Evolutionary conservation across 768 basidiomycete genomes (phyloP).

Genomic region (Trametes coccinea): DNA sequence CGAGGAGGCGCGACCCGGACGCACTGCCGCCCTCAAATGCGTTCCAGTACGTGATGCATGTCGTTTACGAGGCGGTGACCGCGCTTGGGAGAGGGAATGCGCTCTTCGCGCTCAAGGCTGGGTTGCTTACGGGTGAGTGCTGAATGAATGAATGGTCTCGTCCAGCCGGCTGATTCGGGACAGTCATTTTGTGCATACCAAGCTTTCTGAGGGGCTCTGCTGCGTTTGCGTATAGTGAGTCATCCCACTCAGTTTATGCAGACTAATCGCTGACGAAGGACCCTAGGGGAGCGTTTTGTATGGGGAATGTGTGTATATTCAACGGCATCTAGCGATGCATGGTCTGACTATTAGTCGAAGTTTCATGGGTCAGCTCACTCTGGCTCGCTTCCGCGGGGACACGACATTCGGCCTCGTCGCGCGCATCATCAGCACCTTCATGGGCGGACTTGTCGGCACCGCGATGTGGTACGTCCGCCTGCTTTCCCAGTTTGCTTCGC

Average conservation of each 20-base stretch:
- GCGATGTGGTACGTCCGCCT: constrained; percentile 59
- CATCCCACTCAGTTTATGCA: background rate
- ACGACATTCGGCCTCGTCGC: constrained; percentile 66
- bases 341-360: too few relatives aligned
- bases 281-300: constrained; percentile 58
- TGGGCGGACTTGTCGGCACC: constrained; percentile 62
- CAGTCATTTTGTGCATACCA: constrained; percentile 61
- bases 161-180: background rate
- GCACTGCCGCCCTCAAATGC: constrained; percentile 66
- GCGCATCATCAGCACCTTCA: constrained; percentile 63
- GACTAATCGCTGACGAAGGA: constrained; percentile 2
- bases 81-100: constrained; percentile 57
- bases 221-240: constrained; percentile 57
- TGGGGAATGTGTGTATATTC: constrained; percentile 59
- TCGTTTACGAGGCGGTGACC: constrained; percentile 41
- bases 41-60: constrained; percentile 52
- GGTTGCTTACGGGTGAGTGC: constrained; percentile 53
- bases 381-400: constrained; percentile 73
- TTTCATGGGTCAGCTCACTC: constrained; percentile 77
- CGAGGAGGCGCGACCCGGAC: constrained; percentile 68
- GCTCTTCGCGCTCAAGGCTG: constrained; percentile 73
- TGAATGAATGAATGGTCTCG: background rate
- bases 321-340: background rate
- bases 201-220: constrained; percentile 57
- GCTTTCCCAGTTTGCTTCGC: background rate